Base-by-base conservation (phyloP, 2,329 filamentous ascomycete genomes). In the Arthroderma uncinatum region DNA sequence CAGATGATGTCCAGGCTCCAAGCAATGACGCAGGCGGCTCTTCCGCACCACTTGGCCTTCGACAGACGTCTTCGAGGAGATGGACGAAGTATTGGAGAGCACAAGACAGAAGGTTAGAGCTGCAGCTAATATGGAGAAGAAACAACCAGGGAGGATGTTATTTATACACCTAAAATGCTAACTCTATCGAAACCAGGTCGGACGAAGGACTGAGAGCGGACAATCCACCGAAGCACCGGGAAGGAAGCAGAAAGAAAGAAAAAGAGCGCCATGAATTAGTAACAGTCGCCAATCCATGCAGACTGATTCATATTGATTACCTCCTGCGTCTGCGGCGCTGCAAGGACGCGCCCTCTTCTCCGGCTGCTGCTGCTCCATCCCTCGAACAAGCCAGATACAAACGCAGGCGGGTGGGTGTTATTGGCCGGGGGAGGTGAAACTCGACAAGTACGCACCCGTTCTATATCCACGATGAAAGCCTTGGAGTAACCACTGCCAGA, bases 21-120 rank as follows among this genome's bases (percentile, higher is more conserved):
- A 33, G 44, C 44, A 50, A 50, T 50, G 44, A 50, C 44, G 44
- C 44, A 50, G 44, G 44, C 44, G 44, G 44, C 44, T 50, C 44
- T 50, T 50, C 25, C 34, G 4, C 4, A 3, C 28, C 28, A 30
- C 28, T 7, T 4, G 7, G 28, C 28, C n/a, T n/a, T n/a, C n/a
- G n/a, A n/a, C n/a, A n/a, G n/a, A n/a, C n/a, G n/a, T n/a, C n/a
- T n/a, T n/a, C n/a, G n/a, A n/a, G n/a, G n/a, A n/a, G n/a, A n/a
- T 34, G 33, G 33, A 34, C 33, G 33, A 34, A 5, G 33, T 5
- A 34, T 5, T 34, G 6, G 33, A 34, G 33, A 34, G 33, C n/a
- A n/a, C n/a, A n/a, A n/a, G n/a, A 23, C 40, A 47, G 19, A 47
- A 47, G 40, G 34, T 36, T 36, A 12, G 34, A 36, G 34, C 40